Conservation (phyloP, 208 protist genomes). For the Crithidia brevicula region DNA sequence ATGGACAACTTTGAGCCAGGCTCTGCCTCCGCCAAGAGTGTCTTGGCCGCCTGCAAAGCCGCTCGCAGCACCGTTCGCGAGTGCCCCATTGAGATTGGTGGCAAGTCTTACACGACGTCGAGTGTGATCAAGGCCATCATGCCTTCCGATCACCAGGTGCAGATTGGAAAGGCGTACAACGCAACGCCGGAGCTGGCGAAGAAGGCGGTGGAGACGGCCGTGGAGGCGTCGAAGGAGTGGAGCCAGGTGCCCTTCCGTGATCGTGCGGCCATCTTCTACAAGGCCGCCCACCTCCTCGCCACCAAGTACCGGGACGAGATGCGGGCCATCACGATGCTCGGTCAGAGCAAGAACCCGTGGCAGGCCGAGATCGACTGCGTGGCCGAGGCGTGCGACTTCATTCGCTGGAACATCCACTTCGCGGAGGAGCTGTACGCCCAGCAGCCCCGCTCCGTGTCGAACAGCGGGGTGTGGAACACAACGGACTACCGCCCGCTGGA, state of each 20-base stretch:
- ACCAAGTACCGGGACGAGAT: conserved; percentile 90
- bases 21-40: conserved; percentile 56
- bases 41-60: conserved; percentile 74
- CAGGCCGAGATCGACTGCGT: conserved; percentile 98
- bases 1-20: conserved; percentile 90
- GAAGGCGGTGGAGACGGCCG: conserved; percentile 87
- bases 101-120: conserved; percentile 84
- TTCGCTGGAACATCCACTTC: conserved; percentile 95
- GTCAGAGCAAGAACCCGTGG: conserved; percentile 97
- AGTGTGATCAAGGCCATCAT: conserved; percentile 69
- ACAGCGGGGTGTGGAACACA: conserved; percentile 93
- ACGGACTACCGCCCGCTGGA: conserved; percentile 96
- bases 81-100: conserved; percentile 92
- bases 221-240: conserved; percentile 85
- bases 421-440: conserved; percentile 91
- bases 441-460: conserved; percentile 84
- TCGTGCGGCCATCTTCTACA: conserved; percentile 94
- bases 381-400: conserved; percentile 96
- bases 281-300: conserved; percentile 89
- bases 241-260: conserved; percentile 86
- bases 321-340: conserved; percentile 95
- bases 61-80: conserved; percentile 61
- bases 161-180: conserved; percentile 84
- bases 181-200: conserved; percentile 85
- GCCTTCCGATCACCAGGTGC: conserved; percentile 80